phyloP scores from a whole-genome alignment of 345 rosid species.

The Populus pruinosa region DNA sequence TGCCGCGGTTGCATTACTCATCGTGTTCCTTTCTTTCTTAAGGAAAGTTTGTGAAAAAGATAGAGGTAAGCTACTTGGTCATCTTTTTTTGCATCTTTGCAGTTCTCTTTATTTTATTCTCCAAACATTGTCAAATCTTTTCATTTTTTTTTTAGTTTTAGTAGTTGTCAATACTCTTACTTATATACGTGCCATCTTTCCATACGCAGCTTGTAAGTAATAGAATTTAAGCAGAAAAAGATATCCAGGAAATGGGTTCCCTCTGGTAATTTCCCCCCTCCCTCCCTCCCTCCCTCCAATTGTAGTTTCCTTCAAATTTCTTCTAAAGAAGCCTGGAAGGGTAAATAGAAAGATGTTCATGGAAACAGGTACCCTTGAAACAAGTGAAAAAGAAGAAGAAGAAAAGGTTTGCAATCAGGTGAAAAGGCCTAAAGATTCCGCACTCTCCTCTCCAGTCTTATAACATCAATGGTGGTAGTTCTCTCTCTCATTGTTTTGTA shows the following conservation, averaged over 20 bases:
- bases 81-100: background rate
- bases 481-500: slow-evolving; percentile 11
- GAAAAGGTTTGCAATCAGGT: slow-evolving; percentile 19
- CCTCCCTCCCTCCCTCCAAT: background rate
- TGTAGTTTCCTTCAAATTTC: slow-evolving; percentile 2
- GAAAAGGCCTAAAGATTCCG: slow-evolving; percentile 23
- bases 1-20: slow-evolving; percentile 75
- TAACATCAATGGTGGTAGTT: background rate
- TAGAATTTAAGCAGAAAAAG: slow-evolving; percentile 3
- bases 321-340: slow-evolving; percentile 7
- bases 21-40: slow-evolving; percentile 63
- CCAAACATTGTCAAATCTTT: slow-evolving; percentile 1
- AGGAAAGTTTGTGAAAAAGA: slow-evolving; percentile 54
- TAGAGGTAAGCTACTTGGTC: slow-evolving; percentile 40
- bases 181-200: background rate
- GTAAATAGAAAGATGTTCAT: slow-evolving; percentile 19
- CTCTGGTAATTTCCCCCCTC: slow-evolving; percentile 9
- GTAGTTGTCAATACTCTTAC: background rate
- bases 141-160: background rate
- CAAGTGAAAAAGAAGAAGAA: slow-evolving; percentile 12
- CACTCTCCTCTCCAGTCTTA: slow-evolving; percentile 9
- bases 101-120: background rate
- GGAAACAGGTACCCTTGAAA: slow-evolving; percentile 27
- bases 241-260: background rate
- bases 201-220: slow-evolving; percentile 41